phyloP scores from a whole-genome alignment of 305 asterid genomes.

The Rubia tinctorum region DNA sequence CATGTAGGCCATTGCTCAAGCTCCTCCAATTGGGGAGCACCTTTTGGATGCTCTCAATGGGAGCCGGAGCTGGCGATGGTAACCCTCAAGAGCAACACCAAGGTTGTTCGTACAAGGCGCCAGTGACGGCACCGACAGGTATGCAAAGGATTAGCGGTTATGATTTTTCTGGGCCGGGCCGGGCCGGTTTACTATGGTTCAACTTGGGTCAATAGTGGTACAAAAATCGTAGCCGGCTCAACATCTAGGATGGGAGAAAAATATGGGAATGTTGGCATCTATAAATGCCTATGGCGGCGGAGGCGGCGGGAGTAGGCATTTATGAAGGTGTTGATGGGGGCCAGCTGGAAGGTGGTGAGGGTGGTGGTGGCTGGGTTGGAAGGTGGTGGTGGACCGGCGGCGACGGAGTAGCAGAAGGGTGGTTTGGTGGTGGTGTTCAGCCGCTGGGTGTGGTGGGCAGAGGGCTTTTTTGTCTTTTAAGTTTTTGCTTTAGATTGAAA shows the following conservation, averaged over 20 bases:
- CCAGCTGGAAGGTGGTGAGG: too few relatives aligned
- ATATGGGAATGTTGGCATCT: constrained; percentile 93
- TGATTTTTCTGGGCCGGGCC: constrained; percentile 66
- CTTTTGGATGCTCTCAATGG: constrained; percentile 88
- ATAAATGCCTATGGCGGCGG: constrained; percentile 49
- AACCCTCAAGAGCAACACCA: constrained; percentile 48
- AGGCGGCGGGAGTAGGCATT: constrained; percentile 30
- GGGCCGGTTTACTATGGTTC: constrained; percentile 71
- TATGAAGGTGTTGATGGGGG: too few relatives aligned
- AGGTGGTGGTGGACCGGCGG: too few relatives aligned
- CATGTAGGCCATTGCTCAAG: constrained; percentile 92
- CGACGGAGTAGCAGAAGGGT: too few relatives aligned
- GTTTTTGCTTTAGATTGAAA: too few relatives aligned
- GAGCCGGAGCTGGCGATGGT: constrained; percentile 29
- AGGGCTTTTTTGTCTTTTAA: too few relatives aligned
- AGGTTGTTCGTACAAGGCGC: constrained; percentile 57
- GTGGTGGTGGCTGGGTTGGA: too few relatives aligned
- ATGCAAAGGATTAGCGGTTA: constrained; percentile 75
- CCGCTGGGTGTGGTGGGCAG: too few relatives aligned
- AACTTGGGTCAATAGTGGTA: constrained; percentile 66
- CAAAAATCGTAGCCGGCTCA: constrained; percentile 68
- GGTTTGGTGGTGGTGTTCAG: too few relatives aligned
- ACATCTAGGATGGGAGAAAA: constrained; percentile 71
- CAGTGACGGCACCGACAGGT: constrained; percentile 44
- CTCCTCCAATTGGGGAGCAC: constrained; percentile 65